phyloP scores from a whole-genome alignment of 179 eudicot species.

The Actinidia polygama region DNA sequence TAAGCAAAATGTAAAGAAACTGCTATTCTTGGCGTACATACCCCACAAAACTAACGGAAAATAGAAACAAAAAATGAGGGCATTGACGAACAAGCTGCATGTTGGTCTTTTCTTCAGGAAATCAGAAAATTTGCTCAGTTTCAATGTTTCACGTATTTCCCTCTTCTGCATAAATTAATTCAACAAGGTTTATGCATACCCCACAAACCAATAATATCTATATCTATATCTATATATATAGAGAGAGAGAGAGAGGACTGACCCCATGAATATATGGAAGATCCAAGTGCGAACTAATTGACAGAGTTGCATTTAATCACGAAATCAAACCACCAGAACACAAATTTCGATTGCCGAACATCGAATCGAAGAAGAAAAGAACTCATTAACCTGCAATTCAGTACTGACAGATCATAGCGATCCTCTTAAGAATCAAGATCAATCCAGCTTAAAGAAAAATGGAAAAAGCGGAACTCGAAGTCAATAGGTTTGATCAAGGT shows the following conservation, averaged over 20 bases:
- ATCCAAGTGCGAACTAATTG: constrained; percentile 44
- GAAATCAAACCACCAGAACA: constrained; percentile 1
- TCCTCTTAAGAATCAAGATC: not conserved
- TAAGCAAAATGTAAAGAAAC: no score
- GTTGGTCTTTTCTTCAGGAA: no score
- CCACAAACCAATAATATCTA: not conserved
- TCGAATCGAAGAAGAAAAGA: constrained; percentile 6
- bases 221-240: not conserved
- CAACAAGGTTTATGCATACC: no score
- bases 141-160: not conserved
- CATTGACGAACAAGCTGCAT: no score
- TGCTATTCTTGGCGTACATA: no score
- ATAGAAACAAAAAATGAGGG: no score
- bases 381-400: constrained; percentile 6
- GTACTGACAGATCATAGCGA: not conserved
- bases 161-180: not conserved
- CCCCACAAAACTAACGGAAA: no score
- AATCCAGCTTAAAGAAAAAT: no score
- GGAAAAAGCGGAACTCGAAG: no score
- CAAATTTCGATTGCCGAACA: constrained; percentile 7
- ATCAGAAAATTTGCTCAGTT: not conserved
- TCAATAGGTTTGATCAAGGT: no score
- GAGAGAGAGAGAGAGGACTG: constrained; percentile 43
- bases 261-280: constrained; percentile 77
- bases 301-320: constrained; percentile 33